A percentile compares a stretch with the other conserved stretches of the same genome.
Conservation (phyloP, 192 early-diverging fungal genomes). For the Gigaspora rosea region DNA sequence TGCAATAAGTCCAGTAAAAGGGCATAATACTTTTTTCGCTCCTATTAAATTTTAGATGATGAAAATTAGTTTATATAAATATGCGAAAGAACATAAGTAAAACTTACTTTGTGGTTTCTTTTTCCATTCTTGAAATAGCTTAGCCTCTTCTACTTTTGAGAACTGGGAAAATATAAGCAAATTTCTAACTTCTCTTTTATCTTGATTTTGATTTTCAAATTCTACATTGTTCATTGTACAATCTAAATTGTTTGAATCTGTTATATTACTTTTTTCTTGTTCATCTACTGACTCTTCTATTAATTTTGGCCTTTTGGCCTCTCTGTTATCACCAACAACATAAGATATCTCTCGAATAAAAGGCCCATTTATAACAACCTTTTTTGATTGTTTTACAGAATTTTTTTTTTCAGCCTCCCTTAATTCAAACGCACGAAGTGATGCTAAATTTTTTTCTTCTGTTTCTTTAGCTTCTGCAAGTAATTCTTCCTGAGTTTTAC, state of each 20-base stretch:
- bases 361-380: constrained; percentile 39
- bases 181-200: not conserved
- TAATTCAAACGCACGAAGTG: constrained; percentile 50
- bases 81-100: not conserved
- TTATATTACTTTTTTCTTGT: constrained; percentile 2
- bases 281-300: constrained; percentile 33
- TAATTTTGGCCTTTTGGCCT: constrained; percentile 35
- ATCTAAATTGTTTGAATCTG: constrained; percentile 16
- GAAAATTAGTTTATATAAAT: not conserved
- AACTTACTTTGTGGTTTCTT: constrained; percentile 10
- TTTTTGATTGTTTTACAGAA: constrained; percentile 42
- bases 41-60: constrained; percentile 26
- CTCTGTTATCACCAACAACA: constrained; percentile 43
- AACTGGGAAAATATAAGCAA: constrained; percentile 14
- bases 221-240: not conserved
- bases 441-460: constrained; percentile 51
- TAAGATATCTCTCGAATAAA: constrained; percentile 54
- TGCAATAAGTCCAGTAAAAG: constrained; percentile 62
- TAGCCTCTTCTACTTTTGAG: not conserved
- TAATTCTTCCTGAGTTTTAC: constrained; percentile 56
- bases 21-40: constrained; percentile 49
- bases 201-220: not conserved
- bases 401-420: constrained; percentile 53
- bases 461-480: constrained; percentile 56
- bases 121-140: constrained; percentile 18